Percentiles rank a stretch among this genome's conserved stretches.
Conservation (phyloP, 331 rosid genomes). For the Cucumis variabilis region DNA sequence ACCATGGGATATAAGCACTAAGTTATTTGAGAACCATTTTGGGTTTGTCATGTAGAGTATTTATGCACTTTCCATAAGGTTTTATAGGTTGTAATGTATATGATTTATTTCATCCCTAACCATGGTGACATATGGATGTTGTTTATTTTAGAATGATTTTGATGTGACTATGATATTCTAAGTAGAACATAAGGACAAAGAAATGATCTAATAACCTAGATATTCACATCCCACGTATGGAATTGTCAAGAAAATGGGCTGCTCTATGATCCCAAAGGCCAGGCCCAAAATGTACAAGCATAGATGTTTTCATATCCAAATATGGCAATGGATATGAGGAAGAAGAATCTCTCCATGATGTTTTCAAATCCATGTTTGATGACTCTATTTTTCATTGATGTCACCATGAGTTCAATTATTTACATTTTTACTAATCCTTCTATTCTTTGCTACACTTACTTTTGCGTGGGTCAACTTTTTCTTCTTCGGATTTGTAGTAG, state of each 20-base stretch:
- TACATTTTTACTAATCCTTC: not conserved
- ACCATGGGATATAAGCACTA: not conserved
- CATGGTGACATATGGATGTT: not conserved
- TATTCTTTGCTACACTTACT: constrained; percentile 83
- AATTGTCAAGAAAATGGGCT: constrained; percentile 81
- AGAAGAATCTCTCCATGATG: constrained; percentile 98
- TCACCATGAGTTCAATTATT: not conserved
- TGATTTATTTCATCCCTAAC: not conserved
- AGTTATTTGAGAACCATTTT: not conserved
- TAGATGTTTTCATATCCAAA: constrained; percentile 99
- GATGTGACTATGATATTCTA: constrained; percentile 13
- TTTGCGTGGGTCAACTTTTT: no score
- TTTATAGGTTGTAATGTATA: not conserved
- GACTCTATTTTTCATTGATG: not conserved
- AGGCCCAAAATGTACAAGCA: constrained; percentile 86
- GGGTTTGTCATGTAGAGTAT: not conserved
- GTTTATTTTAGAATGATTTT: not conserved
- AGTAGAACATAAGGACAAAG: not conserved
- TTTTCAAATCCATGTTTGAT: constrained; percentile 19
- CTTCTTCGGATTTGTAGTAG: constrained; percentile 99
- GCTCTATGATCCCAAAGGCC: constrained; percentile 90
- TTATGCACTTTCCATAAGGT: not conserved
- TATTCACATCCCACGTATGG: not conserved
- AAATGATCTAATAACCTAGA: not conserved
- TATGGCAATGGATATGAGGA: constrained; percentile 99